A percentile compares a stretch with the other conserved stretches of the same genome.
phyloP scores from a whole-genome alignment of 1,139 yeast species.

The Pichia sp. region DNA sequence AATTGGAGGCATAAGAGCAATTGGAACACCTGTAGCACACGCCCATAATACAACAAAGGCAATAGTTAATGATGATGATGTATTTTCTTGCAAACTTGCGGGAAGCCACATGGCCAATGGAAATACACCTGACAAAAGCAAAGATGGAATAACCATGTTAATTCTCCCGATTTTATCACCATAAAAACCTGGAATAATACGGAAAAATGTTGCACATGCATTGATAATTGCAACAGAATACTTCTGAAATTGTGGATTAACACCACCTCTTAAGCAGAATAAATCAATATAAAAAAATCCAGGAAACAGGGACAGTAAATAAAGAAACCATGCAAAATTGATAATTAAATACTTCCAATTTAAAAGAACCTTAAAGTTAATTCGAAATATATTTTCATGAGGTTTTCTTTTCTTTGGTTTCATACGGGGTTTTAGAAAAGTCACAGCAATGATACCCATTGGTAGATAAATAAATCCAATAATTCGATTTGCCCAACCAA shows the following conservation, averaged over 20 bases:
- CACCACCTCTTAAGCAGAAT: slow-evolving; percentile 34
- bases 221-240: slow-evolving; percentile 45
- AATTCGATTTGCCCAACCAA: slow-evolving; percentile 46
- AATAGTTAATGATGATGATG: slow-evolving; percentile 31
- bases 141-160: slow-evolving; percentile 36
- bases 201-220: slow-evolving; percentile 36
- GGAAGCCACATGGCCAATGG: slow-evolving; percentile 41
- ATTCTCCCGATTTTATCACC: slow-evolving; percentile 44
- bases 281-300: slow-evolving; percentile 36
- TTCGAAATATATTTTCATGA: slow-evolving; percentile 27
- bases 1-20: slow-evolving; percentile 28
- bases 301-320: slow-evolving; percentile 17
- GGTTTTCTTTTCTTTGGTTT: slow-evolving; percentile 22
- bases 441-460: slow-evolving; percentile 33
- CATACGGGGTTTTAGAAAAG: slow-evolving; percentile 30
- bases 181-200: slow-evolving; percentile 43
- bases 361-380: slow-evolving; percentile 27
- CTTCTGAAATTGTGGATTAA: slow-evolving; percentile 22
- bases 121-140: slow-evolving; percentile 34
- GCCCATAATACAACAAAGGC: slow-evolving; percentile 34
- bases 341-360: slow-evolving; percentile 33
- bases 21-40: slow-evolving; percentile 28
- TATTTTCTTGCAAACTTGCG: slow-evolving; percentile 33
- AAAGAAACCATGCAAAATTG: slow-evolving; percentile 23
- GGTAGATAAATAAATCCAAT: slow-evolving; percentile 40